phyloP scores from a whole-genome alignment of 164 flowering plant species.

The Magnolia officinalis region DNA sequence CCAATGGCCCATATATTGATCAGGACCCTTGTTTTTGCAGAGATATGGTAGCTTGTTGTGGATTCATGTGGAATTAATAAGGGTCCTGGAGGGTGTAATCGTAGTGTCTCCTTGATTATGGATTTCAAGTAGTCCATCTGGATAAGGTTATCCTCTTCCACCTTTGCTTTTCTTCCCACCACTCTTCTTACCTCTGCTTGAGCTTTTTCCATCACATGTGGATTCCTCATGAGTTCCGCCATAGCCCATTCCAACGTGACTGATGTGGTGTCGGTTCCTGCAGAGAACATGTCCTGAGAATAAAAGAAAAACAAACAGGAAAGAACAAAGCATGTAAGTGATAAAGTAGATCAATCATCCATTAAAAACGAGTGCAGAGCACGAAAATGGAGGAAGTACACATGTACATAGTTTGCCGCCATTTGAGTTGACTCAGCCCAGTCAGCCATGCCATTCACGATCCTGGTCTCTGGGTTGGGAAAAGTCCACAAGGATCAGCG shows the following conservation, averaged over 20 bases:
- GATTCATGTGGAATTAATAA: conserved; percentile 1
- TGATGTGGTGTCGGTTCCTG: conserved; percentile 6
- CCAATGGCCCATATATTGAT: conserved; percentile 1
- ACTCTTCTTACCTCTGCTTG: conserved; percentile 3
- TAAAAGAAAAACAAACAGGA: too few relatives aligned
- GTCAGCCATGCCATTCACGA: too few relatives aligned
- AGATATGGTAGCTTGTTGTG: background rate
- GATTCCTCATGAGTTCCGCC: conserved; percentile 1
- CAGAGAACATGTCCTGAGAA: conserved; percentile 1
- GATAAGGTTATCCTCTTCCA: background rate
- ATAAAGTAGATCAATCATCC: too few relatives aligned
- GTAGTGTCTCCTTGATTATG: background rate
- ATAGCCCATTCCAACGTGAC: conserved; percentile 4
- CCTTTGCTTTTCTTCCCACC: background rate
- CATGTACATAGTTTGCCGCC: too few relatives aligned
- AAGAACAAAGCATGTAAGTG: too few relatives aligned
- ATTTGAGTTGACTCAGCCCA: too few relatives aligned
- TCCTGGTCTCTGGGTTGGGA: too few relatives aligned
- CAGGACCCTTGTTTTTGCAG: conserved; percentile 1
- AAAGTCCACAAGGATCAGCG: too few relatives aligned
- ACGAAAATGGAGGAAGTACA: too few relatives aligned
- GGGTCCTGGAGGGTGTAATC: conserved; percentile 2
- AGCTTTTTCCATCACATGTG: conserved; percentile 4
- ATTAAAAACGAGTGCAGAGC: too few relatives aligned
- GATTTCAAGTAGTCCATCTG: conserved; percentile 2